These are phyloP conservation scores for Nakazawaea molendinolei DNA, from an alignment of 805 yeast species.

Conservation along the genomic window DNA sequence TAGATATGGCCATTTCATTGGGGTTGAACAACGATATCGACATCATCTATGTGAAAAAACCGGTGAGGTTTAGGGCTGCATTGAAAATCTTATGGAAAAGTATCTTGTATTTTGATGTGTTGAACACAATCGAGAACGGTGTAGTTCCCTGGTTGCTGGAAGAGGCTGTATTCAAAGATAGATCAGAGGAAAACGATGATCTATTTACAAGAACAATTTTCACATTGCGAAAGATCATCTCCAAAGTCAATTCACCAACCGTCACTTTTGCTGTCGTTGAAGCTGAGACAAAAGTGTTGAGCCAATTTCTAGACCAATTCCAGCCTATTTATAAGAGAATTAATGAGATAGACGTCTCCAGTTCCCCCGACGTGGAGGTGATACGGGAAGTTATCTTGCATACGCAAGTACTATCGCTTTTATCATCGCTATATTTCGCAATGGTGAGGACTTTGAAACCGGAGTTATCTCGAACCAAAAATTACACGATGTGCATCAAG, in stretches of 20 bases:
- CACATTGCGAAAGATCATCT: no score
- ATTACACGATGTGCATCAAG: background rate
- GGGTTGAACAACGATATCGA: slow-evolving; percentile 7
- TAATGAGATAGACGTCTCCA: background rate
- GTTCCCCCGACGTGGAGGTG: background rate
- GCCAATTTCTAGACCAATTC: background rate
- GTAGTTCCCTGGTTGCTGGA: no score
- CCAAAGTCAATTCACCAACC: background rate
- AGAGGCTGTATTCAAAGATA: no score
- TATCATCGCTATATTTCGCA: background rate
- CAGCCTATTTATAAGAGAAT: no score
- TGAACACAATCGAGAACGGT: slow-evolving; percentile 4
- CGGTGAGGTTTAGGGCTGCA: background rate
- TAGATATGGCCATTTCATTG: slow-evolving; percentile 1
- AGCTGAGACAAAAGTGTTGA: background rate
- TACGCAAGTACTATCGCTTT: background rate
- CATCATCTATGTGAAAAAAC: background rate
- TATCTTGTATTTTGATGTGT: slow-evolving; percentile 5
- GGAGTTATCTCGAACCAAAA: background rate
- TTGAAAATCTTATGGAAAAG: slow-evolving; percentile 7
- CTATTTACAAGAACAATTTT: no score
- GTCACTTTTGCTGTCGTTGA: no score
- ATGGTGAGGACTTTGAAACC: background rate
- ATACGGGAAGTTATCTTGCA: background rate
- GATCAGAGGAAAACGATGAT: background rate